Percentiles rank a stretch among this genome's conserved stretches.
Conservation (phyloP, 768 basidiomycete species). For the Russula virescens region DNA sequence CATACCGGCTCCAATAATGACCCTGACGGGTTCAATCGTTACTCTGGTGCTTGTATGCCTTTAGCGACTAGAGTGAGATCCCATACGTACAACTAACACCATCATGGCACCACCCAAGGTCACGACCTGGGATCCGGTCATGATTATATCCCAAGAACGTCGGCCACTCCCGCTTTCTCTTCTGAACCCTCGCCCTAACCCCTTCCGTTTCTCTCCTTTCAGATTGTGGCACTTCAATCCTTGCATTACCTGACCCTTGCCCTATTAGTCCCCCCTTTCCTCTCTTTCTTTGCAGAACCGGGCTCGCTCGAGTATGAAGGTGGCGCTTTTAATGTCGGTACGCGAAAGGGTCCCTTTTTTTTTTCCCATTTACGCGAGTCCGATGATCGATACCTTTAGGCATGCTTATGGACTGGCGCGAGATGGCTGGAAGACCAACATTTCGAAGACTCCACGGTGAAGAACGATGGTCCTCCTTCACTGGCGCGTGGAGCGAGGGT, state of each 20-base stretch:
- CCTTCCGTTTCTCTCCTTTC: conserved; percentile 1
- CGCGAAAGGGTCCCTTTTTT: conserved; percentile 26
- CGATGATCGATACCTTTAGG: conserved; percentile 35
- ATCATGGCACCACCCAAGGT: conserved; percentile 37
- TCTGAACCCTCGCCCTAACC: conserved; percentile 18
- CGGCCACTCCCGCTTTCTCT: background rate
- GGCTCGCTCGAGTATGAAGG: conserved; percentile 66
- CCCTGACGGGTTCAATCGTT: too few species aligned
- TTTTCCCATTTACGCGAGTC: conserved; percentile 1
- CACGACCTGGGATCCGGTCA: conserved; percentile 81
- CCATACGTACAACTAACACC: background rate
- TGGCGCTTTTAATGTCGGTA: conserved; percentile 73
- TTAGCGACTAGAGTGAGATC: background rate
- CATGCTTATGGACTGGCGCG: conserved; percentile 97
- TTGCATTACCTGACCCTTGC: conserved; percentile 90
- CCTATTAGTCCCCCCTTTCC: conserved; percentile 73
- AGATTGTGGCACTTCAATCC: conserved; percentile 93
- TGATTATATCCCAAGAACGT: conserved; percentile 79
- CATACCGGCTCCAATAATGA: background rate
- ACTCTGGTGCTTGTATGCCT: background rate
- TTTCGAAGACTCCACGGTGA: conserved; percentile 59
- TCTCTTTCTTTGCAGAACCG: conserved; percentile 70
- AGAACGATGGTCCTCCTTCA: conserved; percentile 58
- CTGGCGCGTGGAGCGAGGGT: conserved; percentile 78
- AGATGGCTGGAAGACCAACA: conserved; percentile 84